Base-by-base conservation (phyloP, 257 asterid species). In the Solanum gracilifrons region DNA sequence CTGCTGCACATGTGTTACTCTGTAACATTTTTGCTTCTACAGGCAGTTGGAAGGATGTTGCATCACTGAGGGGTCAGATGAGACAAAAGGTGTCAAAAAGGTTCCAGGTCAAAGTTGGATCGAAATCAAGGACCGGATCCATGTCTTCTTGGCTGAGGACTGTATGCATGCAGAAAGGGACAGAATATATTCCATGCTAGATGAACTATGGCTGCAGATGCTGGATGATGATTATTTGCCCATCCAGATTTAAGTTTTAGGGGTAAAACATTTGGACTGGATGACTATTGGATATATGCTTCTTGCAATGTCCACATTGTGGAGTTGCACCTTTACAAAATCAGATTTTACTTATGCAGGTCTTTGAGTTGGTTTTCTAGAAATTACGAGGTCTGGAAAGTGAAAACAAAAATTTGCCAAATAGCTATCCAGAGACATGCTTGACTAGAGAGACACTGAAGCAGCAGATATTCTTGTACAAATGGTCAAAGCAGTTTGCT, bases 61-160 rank as follows among this genome's bases (percentile, higher is more conserved):
- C 98, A 1, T 21, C 55, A 18, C 41, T 93, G 87, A 93, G 95
- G 90, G 90, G 86, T 75, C 88, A 74, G 93, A 95, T 95, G 98
- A 93, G 92, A 85, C 93, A 92, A 88, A 84, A 62, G 93, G 95
- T 4, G 90, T 95, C 27, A 93, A 86, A 88, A 95, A 95, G 87
- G 91, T 90, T 58, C 94, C 94, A 0, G 98, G 98, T 32, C 92
- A 90, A 58, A 95, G 98, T 83, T 94, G 98, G 98, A 92, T 95
- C 25, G 94, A 93, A 88, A 85, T 88, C 32, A 92, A 90, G 90
- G 92, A 93, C 51, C 85, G 86, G 37, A 41, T 87, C 74, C 96
- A 94, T 80, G 92, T 90, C 75, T 95, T 95, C 89, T 90, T 92
- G 48, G 95, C 94, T 36, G 92, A 92, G 84, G 98, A 93, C 88